Percentiles rank a stretch among this genome's conserved stretches.
Conservation (phyloP, 129 eudicot species). For the Ambrosia artemisiifolia region DNA sequence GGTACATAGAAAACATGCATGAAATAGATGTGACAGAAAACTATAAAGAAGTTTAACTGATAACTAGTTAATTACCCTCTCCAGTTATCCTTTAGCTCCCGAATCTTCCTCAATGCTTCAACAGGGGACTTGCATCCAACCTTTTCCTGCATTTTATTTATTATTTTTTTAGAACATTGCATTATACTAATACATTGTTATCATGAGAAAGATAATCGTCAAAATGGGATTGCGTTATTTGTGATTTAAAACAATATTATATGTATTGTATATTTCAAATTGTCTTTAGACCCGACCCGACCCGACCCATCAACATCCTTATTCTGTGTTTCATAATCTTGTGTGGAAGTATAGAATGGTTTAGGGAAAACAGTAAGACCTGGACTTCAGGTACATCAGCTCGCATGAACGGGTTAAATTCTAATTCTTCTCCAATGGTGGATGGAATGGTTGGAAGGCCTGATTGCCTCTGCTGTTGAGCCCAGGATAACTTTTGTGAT, state of each 20-base stretch:
- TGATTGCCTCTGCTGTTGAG: conserved; percentile 67
- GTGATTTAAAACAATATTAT: not conserved
- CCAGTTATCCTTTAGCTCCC: conserved; percentile 87
- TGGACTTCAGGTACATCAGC: conserved; percentile 71
- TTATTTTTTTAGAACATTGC: not conserved
- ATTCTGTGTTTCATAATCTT: not conserved
- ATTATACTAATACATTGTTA: not conserved
- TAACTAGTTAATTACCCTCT: conserved; percentile 50
- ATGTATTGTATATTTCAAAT: not conserved
- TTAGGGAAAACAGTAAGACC: conserved; percentile 34
- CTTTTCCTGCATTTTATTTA: conserved; percentile 46
- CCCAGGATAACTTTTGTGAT: conserved; percentile 74
- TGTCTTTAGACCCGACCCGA: not conserved
- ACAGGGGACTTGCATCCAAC: conserved; percentile 74
- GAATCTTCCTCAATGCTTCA: conserved; percentile 69
- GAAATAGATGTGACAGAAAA: conserved; percentile 18
- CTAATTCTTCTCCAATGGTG: conserved; percentile 71
- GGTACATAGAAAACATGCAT: conserved; percentile 6
- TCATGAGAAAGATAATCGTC: not conserved
- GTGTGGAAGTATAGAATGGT: conserved; percentile 4
- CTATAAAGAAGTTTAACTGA: conserved; percentile 2
- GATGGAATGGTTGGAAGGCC: conserved; percentile 91
- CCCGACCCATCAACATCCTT: not conserved
- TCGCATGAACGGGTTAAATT: conserved; percentile 88
- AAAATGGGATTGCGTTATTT: not conserved